Evolutionary conservation across 306 rosid genomes (phyloP).

Genomic region (Fagus crenata): DNA sequence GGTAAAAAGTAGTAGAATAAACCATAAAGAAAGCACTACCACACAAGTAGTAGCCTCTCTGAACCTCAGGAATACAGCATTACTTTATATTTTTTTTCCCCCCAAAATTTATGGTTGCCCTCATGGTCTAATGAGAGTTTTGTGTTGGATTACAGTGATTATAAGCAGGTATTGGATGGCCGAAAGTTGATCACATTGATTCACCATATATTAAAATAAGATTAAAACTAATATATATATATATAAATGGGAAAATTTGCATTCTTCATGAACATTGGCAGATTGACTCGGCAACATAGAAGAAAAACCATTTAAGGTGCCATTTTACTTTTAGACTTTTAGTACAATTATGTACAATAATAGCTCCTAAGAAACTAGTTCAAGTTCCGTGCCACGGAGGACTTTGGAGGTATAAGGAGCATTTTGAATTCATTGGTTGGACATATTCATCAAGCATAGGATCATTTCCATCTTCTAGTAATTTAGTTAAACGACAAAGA

Average conservation of each 20-base stretch:
- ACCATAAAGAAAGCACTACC: conserved; percentile 26
- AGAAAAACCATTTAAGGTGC: neutral
- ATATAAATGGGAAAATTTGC: neutral
- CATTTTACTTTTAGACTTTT: neutral
- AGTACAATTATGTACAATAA: neutral
- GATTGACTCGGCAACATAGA: neutral
- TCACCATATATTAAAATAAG: too few species aligned
- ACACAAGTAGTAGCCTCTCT: conserved; percentile 15
- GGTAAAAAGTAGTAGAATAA: conserved; percentile 16
- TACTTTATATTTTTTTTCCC: neutral
- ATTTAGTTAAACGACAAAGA: neutral
- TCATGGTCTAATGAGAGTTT: conserved; percentile 22
- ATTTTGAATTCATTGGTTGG: neutral
- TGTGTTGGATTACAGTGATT: conserved; percentile 15
- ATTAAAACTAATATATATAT: neutral
- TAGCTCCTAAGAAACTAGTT: neutral
- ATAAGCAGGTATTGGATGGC: conserved; percentile 1
- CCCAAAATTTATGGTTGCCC: conserved; percentile 23
- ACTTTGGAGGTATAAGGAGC: neutral
- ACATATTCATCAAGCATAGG: neutral
- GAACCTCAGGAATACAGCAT: neutral
- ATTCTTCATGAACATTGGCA: neutral
- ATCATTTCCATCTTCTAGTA: neutral
- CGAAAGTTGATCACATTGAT: conserved; percentile 7
- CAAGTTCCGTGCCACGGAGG: conserved; percentile 9